Percentiles rank a stretch among this genome's conserved stretches.
These are phyloP conservation scores for Capronia americana DNA, from an alignment of 2,329 filamentous ascomycete species.

Conservation along the genomic window DNA sequence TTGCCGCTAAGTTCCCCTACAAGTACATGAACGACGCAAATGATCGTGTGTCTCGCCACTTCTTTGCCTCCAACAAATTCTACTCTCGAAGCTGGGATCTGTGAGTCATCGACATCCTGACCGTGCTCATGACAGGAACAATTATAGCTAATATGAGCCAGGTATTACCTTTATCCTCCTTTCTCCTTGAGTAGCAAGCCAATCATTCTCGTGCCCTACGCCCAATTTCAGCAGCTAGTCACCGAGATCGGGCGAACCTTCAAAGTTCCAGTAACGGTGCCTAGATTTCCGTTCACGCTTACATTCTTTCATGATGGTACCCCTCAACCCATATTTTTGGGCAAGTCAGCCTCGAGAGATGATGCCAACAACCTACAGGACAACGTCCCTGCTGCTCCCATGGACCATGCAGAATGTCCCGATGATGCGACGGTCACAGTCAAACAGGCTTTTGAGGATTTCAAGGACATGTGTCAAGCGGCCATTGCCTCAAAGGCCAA, in stretches of 20 bases:
- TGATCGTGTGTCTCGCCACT: slow-evolving; percentile 46
- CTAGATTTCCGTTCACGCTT: slow-evolving; percentile 65
- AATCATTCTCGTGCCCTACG: slow-evolving; percentile 70
- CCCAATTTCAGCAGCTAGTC: slow-evolving; percentile 70
- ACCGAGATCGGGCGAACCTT: slow-evolving; percentile 65
- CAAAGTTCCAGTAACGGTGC: slow-evolving; percentile 65
- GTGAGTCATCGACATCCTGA: slow-evolving; percentile 60
- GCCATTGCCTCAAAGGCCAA: slow-evolving; percentile 56
- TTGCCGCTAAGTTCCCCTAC: slow-evolving; percentile 52
- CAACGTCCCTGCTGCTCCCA: slow-evolving; percentile 43
- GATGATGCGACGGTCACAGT: slow-evolving; percentile 40
- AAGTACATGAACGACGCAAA: slow-evolving; percentile 47
- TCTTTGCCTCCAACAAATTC: slow-evolving; percentile 52
- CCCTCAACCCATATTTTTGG: slow-evolving; percentile 72
- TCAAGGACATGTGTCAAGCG: slow-evolving; percentile 62
- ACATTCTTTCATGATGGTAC: slow-evolving; percentile 66
- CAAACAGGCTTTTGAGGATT: slow-evolving; percentile 51
- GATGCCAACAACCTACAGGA: slow-evolving; percentile 48
- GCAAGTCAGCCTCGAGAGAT: slow-evolving; percentile 58
- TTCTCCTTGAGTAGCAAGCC: slow-evolving; percentile 56
- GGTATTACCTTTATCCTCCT: slow-evolving; percentile 71
- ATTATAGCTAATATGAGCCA: slow-evolving; percentile 43
- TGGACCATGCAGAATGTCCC: slow-evolving; percentile 38
- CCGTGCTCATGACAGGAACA: background rate
- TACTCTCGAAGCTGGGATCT: slow-evolving; percentile 73